phyloP scores from a whole-genome alignment of 2,329 filamentous ascomycete species.

The Pseudogymnoascus sp. region DNA sequence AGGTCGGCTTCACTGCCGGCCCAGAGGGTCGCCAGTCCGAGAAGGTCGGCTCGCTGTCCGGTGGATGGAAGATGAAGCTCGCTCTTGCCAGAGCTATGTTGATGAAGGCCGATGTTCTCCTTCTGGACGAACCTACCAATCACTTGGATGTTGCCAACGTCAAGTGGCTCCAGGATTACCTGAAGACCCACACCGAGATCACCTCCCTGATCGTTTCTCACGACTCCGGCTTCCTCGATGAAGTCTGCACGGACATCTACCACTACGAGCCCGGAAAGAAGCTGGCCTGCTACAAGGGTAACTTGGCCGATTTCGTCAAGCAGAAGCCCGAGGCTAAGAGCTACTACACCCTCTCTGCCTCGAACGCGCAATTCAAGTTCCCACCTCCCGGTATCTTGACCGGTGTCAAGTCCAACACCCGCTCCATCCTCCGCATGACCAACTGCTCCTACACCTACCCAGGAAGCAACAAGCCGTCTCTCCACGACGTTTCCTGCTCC shows the following conservation, averaged over 20 bases:
- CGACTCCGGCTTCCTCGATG: slow-evolving; percentile 95
- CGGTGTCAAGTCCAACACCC: slow-evolving; percentile 90
- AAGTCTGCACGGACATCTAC: slow-evolving; percentile 97
- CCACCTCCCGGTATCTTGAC: slow-evolving; percentile 88
- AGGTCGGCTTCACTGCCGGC: slow-evolving; percentile 89
- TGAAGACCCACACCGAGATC: slow-evolving; percentile 92
- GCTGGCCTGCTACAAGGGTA: slow-evolving; percentile 75
- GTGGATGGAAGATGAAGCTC: slow-evolving; percentile 99
- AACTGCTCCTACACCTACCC: slow-evolving; percentile 92
- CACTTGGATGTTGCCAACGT: slow-evolving; percentile 95
- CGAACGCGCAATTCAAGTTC: slow-evolving; percentile 94
- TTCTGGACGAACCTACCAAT: slow-evolving; percentile 98
- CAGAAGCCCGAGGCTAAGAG: slow-evolving; percentile 89
- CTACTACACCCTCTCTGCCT: slow-evolving; percentile 91
- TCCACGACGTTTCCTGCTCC: slow-evolving; percentile 78
- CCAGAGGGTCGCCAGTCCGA: slow-evolving; percentile 82
- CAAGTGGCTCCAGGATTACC: slow-evolving; percentile 89
- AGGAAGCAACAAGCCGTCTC: slow-evolving; percentile 77
- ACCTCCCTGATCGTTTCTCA: slow-evolving; percentile 97
- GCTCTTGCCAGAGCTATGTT: slow-evolving; percentile 94
- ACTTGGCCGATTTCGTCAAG: slow-evolving; percentile 76
- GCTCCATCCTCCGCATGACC: slow-evolving; percentile 90
- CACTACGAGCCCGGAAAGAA: slow-evolving; percentile 97
- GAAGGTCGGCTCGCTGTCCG: slow-evolving; percentile 87
- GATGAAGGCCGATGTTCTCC: slow-evolving; percentile 87